Evolutionary conservation across 192 early-diverging fungal genomes (phyloP).

Genomic region (Entrophospora sp.): DNA sequence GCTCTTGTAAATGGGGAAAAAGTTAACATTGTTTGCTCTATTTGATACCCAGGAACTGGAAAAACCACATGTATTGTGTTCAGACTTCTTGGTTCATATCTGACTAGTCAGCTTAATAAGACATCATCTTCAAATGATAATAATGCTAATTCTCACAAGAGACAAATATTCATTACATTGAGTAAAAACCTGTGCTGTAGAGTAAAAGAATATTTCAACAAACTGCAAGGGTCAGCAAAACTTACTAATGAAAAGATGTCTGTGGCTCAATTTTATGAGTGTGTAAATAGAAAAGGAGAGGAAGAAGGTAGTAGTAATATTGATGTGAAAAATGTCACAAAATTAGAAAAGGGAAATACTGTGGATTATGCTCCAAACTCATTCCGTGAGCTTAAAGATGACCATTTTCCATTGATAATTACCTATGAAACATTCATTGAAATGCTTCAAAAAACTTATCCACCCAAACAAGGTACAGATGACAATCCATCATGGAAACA

Average conservation of each 20-base stretch:
- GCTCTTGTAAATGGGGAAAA: not conserved
- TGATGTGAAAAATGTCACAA: not conserved
- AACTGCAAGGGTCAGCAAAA: not conserved
- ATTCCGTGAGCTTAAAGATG: not conserved
- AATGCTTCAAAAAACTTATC: not conserved
- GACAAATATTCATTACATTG: no score
- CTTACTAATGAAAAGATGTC: no score
- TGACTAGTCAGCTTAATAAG: not conserved
- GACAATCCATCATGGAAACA: not conserved
- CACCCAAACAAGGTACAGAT: not conserved
- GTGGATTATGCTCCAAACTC: not conserved
- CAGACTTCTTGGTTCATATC: not conserved
- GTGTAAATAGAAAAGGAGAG: not conserved
- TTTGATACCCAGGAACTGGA: no score
- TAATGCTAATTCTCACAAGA: no score
- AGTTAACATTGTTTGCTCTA: not conserved
- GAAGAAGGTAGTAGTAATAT: not conserved
- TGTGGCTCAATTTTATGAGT: not conserved
- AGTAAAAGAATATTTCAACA: not conserved
- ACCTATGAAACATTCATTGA: not conserved
- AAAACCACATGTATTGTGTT: no score
- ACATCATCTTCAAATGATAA: not conserved
- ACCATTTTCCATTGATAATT: no score
- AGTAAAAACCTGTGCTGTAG: no score
- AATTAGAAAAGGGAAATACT: not conserved